Conservation (phyloP, 192 early-diverging fungal genomes). For the Entomortierella parvispora region DNA sequence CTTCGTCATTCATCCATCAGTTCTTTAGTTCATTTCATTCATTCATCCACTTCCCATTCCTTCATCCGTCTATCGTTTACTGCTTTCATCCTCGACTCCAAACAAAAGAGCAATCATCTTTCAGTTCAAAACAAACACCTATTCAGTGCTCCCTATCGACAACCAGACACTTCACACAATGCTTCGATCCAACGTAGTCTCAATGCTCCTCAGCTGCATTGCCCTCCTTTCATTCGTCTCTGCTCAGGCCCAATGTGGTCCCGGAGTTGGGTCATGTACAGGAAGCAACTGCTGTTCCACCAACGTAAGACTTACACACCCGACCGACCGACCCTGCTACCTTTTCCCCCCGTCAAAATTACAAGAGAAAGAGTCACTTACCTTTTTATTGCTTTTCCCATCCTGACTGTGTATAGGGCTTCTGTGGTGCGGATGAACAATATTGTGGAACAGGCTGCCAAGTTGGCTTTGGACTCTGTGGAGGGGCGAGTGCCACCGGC, state of each 20-base stretch:
- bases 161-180: conserved; percentile 7
- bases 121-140: not conserved
- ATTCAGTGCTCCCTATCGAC: too few relatives aligned
- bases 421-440: conserved; percentile 2
- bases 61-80: too few relatives aligned
- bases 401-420: conserved; percentile 13
- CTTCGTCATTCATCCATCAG: too few relatives aligned
- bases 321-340: too few relatives aligned
- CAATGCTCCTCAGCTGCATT: conserved; percentile 15
- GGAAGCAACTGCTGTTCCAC: conserved; percentile 15
- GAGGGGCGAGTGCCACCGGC: not conserved
- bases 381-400: not conserved
- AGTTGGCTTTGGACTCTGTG: conserved; percentile 11
- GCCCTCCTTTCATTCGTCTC: conserved; percentile 22
- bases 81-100: too few relatives aligned
- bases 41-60: too few relatives aligned
- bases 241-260: conserved; percentile 21
- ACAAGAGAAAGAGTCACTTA: too few relatives aligned
- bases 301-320: conserved; percentile 12
- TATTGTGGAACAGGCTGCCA: conserved; percentile 43
- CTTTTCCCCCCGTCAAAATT: too few relatives aligned
- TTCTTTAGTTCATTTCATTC: too few relatives aligned
- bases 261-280: not conserved
- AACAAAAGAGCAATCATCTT: not conserved
- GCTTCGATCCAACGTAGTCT: conserved; percentile 10